A percentile compares a stretch with the other conserved stretches of the same genome.
Evolutionary conservation across 2,329 filamentous ascomycete genomes (phyloP).

Genomic region (Aspergillus novoparasiticus): DNA sequence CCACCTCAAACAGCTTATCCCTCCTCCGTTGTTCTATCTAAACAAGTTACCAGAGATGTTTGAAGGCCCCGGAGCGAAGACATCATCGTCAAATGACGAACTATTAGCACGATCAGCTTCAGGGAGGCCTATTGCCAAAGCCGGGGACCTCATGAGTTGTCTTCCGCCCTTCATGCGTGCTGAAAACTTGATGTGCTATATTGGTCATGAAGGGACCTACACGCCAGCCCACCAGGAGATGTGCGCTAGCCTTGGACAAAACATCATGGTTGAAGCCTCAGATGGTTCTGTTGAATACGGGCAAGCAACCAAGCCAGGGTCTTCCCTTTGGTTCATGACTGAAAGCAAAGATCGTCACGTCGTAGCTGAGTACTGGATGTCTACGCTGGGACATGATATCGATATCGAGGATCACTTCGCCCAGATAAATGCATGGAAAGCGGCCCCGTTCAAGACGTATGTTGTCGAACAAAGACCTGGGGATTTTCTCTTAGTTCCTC

Average conservation of each 20-base stretch:
- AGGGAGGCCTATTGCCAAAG: slow-evolving; percentile 65
- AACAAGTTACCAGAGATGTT: slow-evolving; percentile 72
- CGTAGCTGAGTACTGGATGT: slow-evolving; percentile 91
- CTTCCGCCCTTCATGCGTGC: slow-evolving; percentile 85
- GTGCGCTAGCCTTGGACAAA: slow-evolving; percentile 94
- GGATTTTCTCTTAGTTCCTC: slow-evolving; percentile 91
- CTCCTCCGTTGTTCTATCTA: slow-evolving; percentile 82
- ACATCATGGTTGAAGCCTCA: slow-evolving; percentile 97
- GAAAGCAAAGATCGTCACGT: slow-evolving; percentile 88
- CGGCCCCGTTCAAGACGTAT: slow-evolving; percentile 89
- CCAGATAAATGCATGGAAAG: slow-evolving; percentile 92
- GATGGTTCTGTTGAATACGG: slow-evolving; percentile 64
- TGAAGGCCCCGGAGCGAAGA: slow-evolving; percentile 55
- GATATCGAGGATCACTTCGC: slow-evolving; percentile 97
- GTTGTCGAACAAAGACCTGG: slow-evolving; percentile 87
- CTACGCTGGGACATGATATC: slow-evolving; percentile 90
- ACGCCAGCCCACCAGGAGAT: slow-evolving; percentile 95
- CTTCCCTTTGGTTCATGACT: slow-evolving; percentile 98
- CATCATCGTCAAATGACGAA: slow-evolving; percentile 47
- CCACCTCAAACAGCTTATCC: slow-evolving; percentile 75
- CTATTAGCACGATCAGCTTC: slow-evolving; percentile 45
- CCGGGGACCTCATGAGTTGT: slow-evolving; percentile 94
- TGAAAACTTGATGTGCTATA: slow-evolving; percentile 97
- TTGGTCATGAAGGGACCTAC: slow-evolving; percentile 95
- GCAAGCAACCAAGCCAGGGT: slow-evolving; percentile 73